Conservation (phyloP, 768 basidiomycete genomes). For the Tylopilus intermedius region DNA sequence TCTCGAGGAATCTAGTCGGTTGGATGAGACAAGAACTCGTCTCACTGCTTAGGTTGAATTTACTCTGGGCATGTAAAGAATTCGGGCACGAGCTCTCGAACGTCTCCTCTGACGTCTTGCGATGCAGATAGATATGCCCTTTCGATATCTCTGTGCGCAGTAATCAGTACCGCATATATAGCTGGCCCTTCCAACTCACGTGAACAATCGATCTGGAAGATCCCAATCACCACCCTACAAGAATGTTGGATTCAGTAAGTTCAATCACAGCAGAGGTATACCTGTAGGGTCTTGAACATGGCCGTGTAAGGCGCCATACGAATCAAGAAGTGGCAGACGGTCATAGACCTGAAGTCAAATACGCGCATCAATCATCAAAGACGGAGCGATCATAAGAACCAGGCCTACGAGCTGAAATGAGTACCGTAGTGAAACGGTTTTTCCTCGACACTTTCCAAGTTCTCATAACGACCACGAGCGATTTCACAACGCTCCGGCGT, state of each 20-base stretch:
- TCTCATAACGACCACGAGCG: slow-evolving; percentile 69
- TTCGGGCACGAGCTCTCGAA: slow-evolving; percentile 89
- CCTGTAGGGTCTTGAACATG: slow-evolving; percentile 89
- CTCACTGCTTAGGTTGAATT: not conserved
- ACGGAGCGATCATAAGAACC: not conserved
- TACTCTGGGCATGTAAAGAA: slow-evolving; percentile 83
- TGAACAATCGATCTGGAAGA: slow-evolving; percentile 81
- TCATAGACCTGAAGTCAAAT: slow-evolving; percentile 60
- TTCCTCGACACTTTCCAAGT: slow-evolving; percentile 75
- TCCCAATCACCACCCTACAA: slow-evolving; percentile 90
- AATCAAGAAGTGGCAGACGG: slow-evolving; percentile 91
- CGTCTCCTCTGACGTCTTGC: slow-evolving; percentile 82
- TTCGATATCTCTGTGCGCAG: slow-evolving; percentile 56
- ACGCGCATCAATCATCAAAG: slow-evolving; percentile 1
- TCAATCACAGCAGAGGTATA: slow-evolving; percentile 18
- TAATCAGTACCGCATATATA: slow-evolving; percentile 5
- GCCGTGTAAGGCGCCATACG: slow-evolving; percentile 85
- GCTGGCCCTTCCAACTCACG: slow-evolving; percentile 34
- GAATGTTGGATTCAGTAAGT: not conserved
- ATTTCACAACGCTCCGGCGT: slow-evolving; percentile 70
- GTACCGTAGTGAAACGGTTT: slow-evolving; percentile 91
- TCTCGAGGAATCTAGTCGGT: slow-evolving; percentile 70
- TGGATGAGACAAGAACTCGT: not conserved
- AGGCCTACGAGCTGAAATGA: slow-evolving; percentile 71
- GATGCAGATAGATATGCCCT: slow-evolving; percentile 83